Conservation (phyloP, 164 flowering plant species). For the Chimonanthus praecox region DNA sequence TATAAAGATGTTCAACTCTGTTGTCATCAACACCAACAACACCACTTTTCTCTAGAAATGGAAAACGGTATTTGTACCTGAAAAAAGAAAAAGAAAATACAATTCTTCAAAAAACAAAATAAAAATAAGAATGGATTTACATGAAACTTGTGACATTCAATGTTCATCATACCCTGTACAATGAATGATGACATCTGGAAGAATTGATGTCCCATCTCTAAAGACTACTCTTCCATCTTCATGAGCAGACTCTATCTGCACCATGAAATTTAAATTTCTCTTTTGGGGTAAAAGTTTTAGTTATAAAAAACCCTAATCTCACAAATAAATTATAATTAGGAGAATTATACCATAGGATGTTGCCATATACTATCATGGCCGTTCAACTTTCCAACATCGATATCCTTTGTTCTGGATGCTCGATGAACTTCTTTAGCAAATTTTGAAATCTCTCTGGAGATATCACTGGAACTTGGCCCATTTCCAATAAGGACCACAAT, state of each 20-base stretch:
- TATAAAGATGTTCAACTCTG: conserved; percentile 76
- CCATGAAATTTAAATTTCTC: background rate
- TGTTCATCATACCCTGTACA: conserved; percentile 61
- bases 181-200: conserved; percentile 57
- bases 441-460: conserved; percentile 61
- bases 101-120: background rate
- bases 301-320: no score
- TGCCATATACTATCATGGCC: conserved; percentile 68
- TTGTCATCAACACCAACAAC: conserved; percentile 73
- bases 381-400: conserved; percentile 25
- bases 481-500: conserved; percentile 12
- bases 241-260: conserved; percentile 50
- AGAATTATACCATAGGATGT: conserved; percentile 60
- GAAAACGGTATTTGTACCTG: conserved; percentile 83
- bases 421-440: conserved; percentile 88
- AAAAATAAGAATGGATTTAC: no score
- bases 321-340: no score
- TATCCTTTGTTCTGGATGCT: conserved; percentile 44
- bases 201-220: conserved; percentile 36
- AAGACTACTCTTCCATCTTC: conserved; percentile 55
- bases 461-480: conserved; percentile 59
- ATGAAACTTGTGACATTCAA: background rate
- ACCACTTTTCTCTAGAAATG: conserved; percentile 62
- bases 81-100: background rate
- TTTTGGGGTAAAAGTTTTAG: no score